Evolutionary conservation across 805 yeast species (phyloP).

Genomic region (Myxozyma neotropica): DNA sequence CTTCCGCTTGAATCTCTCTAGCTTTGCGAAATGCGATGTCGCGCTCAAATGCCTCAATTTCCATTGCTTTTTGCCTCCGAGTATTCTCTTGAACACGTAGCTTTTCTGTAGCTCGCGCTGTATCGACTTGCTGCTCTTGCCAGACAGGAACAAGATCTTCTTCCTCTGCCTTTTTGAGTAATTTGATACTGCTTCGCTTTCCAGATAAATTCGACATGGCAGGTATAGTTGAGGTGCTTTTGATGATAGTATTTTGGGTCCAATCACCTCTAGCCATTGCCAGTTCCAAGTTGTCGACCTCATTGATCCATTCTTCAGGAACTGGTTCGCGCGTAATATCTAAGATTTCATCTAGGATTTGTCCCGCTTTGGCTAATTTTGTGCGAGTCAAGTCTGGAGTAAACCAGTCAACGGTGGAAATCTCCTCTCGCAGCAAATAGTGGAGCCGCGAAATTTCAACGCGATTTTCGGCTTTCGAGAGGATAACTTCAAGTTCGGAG

Average conservation of each 20-base stretch:
- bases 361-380: conserved; percentile 12
- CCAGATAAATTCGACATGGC: background rate
- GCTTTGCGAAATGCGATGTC: background rate
- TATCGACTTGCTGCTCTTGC: background rate
- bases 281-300: conserved; percentile 23
- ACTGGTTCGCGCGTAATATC: conserved; percentile 25
- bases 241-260: conserved; percentile 2
- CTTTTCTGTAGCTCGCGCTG: background rate
- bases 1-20: background rate
- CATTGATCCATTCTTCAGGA: conserved; percentile 31
- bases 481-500: conserved; percentile 1
- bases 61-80: conserved; percentile 3
- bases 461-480: conserved; percentile 9
- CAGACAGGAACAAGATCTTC: background rate
- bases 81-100: background rate
- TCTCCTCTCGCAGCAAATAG: background rate
- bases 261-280: conserved; percentile 6
- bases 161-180: background rate
- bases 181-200: background rate
- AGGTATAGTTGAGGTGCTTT: background rate
- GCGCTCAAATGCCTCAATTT: background rate
- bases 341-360: conserved; percentile 24
- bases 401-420: conserved; percentile 7
- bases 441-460: conserved; percentile 10
- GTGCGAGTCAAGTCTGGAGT: background rate